Conservation (phyloP, 345 rosid species). For the Pugionium cornutum region DNA sequence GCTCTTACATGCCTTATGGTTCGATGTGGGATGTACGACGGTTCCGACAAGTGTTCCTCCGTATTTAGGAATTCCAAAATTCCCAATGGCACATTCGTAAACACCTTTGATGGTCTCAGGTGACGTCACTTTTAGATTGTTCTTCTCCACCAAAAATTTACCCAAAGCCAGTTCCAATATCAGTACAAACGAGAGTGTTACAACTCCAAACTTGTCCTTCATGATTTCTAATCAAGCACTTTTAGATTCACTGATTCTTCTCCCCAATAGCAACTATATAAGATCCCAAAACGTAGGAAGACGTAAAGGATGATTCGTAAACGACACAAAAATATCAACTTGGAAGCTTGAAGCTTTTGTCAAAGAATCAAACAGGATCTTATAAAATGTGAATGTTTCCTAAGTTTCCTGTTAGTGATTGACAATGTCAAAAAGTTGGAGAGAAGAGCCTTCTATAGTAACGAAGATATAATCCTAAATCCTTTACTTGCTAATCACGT, state of each 20-base stretch:
- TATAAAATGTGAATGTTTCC: neutral
- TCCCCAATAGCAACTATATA: neutral
- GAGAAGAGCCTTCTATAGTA: neutral
- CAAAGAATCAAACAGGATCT: constrained; percentile 1
- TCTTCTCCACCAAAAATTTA: constrained; percentile 19
- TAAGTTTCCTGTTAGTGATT: neutral
- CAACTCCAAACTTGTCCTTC: constrained; percentile 2
- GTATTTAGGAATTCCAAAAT: constrained; percentile 18
- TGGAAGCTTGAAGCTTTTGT: constrained; percentile 10
- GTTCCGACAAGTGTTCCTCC: constrained; percentile 23
- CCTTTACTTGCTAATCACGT: no score
- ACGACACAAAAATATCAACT: neutral
- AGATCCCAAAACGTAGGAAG: constrained; percentile 12
- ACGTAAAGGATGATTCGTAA: constrained; percentile 16
- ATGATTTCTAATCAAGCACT: neutral
- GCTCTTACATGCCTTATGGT: constrained; percentile 20
- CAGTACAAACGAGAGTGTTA: neutral
- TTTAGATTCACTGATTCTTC: neutral
- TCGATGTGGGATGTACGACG: constrained; percentile 2
- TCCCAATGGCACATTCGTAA: constrained; percentile 21
- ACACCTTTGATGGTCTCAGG: constrained; percentile 18
- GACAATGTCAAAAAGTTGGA: neutral
- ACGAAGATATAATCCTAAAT: neutral
- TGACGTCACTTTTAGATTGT: constrained; percentile 14
- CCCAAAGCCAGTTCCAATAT: neutral